Evolutionary conservation across 2,329 filamentous ascomycete genomes (phyloP).

Genomic region (Exserohilum turcica): DNA sequence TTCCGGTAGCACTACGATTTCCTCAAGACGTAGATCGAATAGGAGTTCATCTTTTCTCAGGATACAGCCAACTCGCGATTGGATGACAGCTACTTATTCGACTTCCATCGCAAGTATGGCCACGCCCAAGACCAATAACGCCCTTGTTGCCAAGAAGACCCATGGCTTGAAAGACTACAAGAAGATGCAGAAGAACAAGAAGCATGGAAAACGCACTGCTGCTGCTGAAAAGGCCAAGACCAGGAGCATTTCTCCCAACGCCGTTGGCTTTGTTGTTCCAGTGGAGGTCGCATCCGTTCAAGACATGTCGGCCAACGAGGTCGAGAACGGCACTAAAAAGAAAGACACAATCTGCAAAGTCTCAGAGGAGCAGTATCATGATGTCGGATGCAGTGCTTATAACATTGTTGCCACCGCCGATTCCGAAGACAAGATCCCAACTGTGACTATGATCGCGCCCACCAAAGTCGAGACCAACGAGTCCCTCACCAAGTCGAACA

Average conservation of each 20-base stretch:
- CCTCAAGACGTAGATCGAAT: neutral
- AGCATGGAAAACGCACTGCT: neutral
- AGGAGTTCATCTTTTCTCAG: neutral
- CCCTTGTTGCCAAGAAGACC: conserved; percentile 1
- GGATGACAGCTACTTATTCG: neutral
- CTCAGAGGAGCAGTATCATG: too few relatives aligned
- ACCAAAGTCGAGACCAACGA: neutral
- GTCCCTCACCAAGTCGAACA: neutral
- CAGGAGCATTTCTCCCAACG: neutral
- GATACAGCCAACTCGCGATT: too few relatives aligned
- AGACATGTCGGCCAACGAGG: neutral
- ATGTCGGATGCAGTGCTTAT: neutral
- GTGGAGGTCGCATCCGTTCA: neutral
- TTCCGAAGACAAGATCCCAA: too few relatives aligned
- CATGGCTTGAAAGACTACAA: conserved; percentile 10
- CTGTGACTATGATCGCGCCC: too few relatives aligned
- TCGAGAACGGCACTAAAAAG: neutral
- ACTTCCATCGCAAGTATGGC: neutral
- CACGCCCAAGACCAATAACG: too few relatives aligned
- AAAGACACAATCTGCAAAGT: too few relatives aligned
- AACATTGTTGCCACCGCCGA: neutral
- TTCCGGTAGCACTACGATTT: neutral
- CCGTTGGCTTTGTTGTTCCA: neutral
- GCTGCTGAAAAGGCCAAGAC: neutral
- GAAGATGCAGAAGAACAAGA: conserved; percentile 12